Evolutionary conservation across 129 eudicot species (phyloP).

Genomic region (Dittrichia graveolens): DNA sequence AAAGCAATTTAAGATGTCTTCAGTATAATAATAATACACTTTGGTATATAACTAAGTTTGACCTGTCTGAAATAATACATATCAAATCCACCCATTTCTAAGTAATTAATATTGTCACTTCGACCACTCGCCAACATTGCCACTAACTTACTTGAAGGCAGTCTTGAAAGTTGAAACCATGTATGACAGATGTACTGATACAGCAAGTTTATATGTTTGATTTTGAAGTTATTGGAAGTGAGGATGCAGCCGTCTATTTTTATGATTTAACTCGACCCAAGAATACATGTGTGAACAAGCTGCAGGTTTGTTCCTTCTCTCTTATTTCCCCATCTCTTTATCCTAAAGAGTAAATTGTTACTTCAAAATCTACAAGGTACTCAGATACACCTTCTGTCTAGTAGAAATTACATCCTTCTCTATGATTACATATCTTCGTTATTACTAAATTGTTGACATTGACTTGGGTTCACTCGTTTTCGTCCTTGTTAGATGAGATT

Average conservation of each 20-base stretch:
- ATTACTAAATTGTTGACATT: constrained; percentile 3
- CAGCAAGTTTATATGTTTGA: not conserved
- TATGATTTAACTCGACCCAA: constrained; percentile 88
- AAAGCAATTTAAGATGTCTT: no score
- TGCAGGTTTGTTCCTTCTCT: constrained; percentile 63
- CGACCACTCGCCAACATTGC: no score
- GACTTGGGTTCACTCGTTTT: constrained; percentile 15
- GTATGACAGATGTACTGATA: constrained; percentile 24
- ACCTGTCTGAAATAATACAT: no score
- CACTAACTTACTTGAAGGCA: no score
- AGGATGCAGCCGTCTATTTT: constrained; percentile 92
- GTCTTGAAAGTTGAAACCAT: no score
- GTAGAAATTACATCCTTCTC: not conserved
- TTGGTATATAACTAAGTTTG: no score
- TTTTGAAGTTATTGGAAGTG: constrained; percentile 91
- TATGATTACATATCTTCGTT: not conserved
- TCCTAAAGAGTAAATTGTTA: not conserved
- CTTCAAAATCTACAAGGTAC: not conserved
- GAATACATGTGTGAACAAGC: constrained; percentile 89
- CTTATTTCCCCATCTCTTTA: not conserved
- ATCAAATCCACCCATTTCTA: no score
- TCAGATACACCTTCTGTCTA: not conserved
- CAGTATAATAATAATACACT: no score
- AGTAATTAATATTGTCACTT: no score
- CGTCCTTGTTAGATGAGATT: not conserved